A percentile compares a stretch with the other conserved stretches of the same genome.
Conservation (phyloP, 2,329 filamentous ascomycete species). For the Fusarium nisikadoi region DNA sequence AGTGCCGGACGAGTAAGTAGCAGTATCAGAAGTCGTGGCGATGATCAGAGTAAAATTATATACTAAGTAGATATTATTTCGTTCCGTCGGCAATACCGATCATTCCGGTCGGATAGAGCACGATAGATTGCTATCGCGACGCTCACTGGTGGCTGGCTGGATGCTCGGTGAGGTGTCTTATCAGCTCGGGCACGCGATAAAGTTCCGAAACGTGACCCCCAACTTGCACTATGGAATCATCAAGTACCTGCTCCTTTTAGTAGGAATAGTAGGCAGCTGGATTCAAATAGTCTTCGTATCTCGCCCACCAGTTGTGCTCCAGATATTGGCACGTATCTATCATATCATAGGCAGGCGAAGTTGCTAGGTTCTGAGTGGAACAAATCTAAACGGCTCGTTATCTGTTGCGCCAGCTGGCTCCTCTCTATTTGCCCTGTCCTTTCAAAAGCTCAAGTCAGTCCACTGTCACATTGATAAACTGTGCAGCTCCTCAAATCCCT, state of each 20-base stretch:
- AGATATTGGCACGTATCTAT: conserved; percentile 12
- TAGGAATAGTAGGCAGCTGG: not conserved
- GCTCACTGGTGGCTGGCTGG: conserved; percentile 21
- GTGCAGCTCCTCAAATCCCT: conserved; percentile 14
- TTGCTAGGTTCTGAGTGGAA: conserved; percentile 37
- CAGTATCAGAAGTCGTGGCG: not conserved
- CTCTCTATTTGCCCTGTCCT: conserved; percentile 31
- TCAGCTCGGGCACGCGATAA: conserved; percentile 33
- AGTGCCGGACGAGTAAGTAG: conserved; percentile 10
- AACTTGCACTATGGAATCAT: conserved; percentile 12
- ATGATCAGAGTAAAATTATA: not conserved
- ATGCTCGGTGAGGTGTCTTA: conserved; percentile 20
- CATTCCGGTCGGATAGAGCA: not conserved
- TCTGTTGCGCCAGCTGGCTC: conserved; percentile 40
- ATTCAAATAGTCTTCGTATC: conserved; percentile 19
- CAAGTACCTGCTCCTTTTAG: conserved; percentile 17
- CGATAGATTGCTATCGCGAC: conserved; percentile 15
- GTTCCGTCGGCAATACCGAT: not conserved
- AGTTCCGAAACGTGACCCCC: conserved; percentile 15
- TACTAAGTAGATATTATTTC: not conserved
- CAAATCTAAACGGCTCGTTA: conserved; percentile 22
- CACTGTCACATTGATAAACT: conserved; percentile 19
- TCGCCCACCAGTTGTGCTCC: conserved; percentile 5
- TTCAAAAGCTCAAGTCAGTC: conserved; percentile 18
- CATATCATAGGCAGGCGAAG: conserved; percentile 29